Percentiles rank a stretch among this genome's conserved stretches.
phyloP scores from a whole-genome alignment of 257 asterid genomes.

The Jacaranda mimosifolia region DNA sequence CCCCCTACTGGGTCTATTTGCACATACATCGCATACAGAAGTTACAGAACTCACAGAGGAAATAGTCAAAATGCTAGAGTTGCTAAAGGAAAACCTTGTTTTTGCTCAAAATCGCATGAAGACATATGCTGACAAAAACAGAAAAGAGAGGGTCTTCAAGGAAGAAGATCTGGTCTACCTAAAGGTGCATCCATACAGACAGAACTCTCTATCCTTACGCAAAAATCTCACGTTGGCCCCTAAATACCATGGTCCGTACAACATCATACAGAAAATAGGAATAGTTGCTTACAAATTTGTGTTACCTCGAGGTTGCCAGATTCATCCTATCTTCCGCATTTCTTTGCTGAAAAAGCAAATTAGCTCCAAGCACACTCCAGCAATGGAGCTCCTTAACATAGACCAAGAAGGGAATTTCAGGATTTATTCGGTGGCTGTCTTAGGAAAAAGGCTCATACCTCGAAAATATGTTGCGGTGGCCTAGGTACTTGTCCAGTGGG shows the following conservation, averaged over 20 bases:
- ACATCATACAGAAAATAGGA: background rate
- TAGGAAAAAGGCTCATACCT: background rate
- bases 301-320: background rate
- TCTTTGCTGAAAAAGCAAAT: background rate
- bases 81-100: background rate
- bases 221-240: background rate
- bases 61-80: background rate
- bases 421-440: background rate
- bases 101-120: background rate
- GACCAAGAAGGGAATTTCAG: background rate
- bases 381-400: background rate
- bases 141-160: background rate
- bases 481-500: background rate
- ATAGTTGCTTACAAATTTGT: background rate
- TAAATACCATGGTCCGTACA: background rate
- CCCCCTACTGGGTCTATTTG: background rate
- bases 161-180: background rate
- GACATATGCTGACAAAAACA: background rate
- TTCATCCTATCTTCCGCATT: background rate
- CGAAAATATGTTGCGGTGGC: background rate
- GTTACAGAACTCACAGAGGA: background rate
- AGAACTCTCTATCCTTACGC: background rate
- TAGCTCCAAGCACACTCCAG: background rate
- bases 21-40: background rate
- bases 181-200: background rate